These are phyloP conservation scores for Kingdonia uniflora DNA, from an alignment of 164 flowering plant species.

Conservation along the genomic window DNA sequence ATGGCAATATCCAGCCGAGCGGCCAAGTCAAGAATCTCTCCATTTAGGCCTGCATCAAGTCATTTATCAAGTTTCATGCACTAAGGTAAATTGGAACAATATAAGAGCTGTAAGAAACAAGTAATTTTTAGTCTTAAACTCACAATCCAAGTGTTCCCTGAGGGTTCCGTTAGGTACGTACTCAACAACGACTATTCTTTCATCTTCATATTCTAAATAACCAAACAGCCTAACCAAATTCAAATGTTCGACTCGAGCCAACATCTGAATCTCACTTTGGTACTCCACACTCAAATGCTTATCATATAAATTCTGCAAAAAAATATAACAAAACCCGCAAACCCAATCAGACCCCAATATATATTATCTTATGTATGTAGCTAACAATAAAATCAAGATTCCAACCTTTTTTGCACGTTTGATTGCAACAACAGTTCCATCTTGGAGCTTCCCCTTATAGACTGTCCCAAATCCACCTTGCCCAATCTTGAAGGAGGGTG, in stretches of 20 bases:
- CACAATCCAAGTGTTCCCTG: constrained; percentile 88
- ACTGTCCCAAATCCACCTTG: constrained; percentile 96
- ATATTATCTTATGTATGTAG: no score
- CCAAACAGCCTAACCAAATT: constrained; percentile 77
- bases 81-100: neutral
- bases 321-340: neutral
- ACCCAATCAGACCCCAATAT: no score
- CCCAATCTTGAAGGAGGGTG: constrained; percentile 69
- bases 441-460: constrained; percentile 61
- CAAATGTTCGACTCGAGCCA: constrained; percentile 70
- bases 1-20: constrained; percentile 76
- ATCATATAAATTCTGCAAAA: constrained; percentile 54
- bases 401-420: constrained; percentile 92
- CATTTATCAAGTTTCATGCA: neutral
- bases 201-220: constrained; percentile 61
- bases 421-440: constrained; percentile 70
- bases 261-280: constrained; percentile 58
- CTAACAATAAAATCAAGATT: no score
- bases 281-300: constrained; percentile 61
- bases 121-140: no score
- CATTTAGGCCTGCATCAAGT: constrained; percentile 41
- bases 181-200: constrained; percentile 75
- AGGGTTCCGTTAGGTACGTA: constrained; percentile 92
- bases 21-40: constrained; percentile 63
- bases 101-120: neutral